Base-by-base conservation (phyloP, 768 basidiomycete genomes). In the Xerocomellus chrysenteron region DNA sequence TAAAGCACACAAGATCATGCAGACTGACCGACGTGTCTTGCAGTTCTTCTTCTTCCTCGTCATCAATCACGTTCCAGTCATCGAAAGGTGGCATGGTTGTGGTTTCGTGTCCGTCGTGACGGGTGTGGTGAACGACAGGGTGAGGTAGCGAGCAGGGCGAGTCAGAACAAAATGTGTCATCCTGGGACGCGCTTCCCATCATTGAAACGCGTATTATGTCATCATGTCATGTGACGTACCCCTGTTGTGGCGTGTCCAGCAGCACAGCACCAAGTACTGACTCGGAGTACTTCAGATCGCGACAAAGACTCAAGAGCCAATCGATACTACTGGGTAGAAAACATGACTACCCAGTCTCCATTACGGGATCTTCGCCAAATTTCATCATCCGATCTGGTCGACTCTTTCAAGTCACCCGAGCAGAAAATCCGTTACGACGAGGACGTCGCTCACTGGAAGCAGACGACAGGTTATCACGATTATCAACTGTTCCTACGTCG, bases 41-140 rank as follows among this genome's bases (percentile, higher is more conserved):
- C 17, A 93, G 66, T 59, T 93, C 92, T 21, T 90, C 87, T 0
- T 94, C 90, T 5, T 92, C 91, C 8, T 92, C 90, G 1, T 91
- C 87, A 17, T 88, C 88, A 28, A 89, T 65, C 52, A 76, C 81
- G 67, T 88, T 90, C 91, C 90, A 92, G 54, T 90, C 87, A 36
- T 91, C 88, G 58, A 85, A 92, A 0, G 83, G 78, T 0, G 86
- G 72, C 88, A 91, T 90, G 3, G 0, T 46, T 17, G 1, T 3
- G 2, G 10, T 16, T 17, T 49, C 19, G 9, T 8, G 43, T 17
- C 4, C 3, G 36, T 47, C 4, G 49, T 11, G 2, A n/a, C 2
- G 14, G 19, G 17, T 16, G n/a, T 46, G 43, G 17, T 30, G 19
- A 44, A 43, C 0, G 37, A 19, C 13, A 7, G 1, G 26, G 41